Conservation (phyloP, 2,329 filamentous ascomycete species). For the Aspergillus jensenii region DNA sequence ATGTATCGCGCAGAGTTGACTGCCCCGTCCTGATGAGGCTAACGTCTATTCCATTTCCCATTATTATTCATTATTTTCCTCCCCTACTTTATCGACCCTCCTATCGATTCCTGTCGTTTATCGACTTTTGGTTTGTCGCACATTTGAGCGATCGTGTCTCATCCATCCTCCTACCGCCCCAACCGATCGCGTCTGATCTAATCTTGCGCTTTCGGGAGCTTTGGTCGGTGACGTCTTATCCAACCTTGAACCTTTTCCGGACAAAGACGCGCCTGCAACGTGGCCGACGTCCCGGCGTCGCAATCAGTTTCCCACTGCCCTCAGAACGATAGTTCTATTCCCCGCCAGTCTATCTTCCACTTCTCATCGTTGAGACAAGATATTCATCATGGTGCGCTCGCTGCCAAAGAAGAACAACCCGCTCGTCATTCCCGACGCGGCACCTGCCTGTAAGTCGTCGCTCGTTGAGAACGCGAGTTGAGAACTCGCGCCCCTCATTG, state of each 20-base stretch:
- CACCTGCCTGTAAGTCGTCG: constrained; percentile 46
- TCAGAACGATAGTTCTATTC: constrained; percentile 1
- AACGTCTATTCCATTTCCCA: constrained; percentile 16
- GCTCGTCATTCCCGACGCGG: constrained; percentile 42
- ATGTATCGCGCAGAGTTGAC: constrained; percentile 3
- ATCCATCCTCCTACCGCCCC: constrained; percentile 5
- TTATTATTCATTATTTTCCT: constrained; percentile 23
- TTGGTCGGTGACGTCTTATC: constrained; percentile 22
- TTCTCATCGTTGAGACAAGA: neutral
- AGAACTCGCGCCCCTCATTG: neutral
- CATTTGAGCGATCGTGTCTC: constrained; percentile 2
- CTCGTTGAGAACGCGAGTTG: constrained; percentile 16
- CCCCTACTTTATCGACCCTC: constrained; percentile 17
- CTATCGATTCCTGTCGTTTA: constrained; percentile 13
- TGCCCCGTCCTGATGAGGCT: constrained; percentile 10
- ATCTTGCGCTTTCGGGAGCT: constrained; percentile 12
- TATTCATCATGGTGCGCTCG: constrained; percentile 41
- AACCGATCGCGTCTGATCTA: constrained; percentile 11
- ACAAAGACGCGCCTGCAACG: constrained; percentile 45
- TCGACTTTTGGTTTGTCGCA: constrained; percentile 17
- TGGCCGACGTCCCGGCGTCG: constrained; percentile 40
- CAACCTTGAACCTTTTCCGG: constrained; percentile 5
- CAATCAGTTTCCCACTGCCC: constrained; percentile 23
- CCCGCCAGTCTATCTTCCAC: constrained; percentile 12
- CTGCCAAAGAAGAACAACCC: constrained; percentile 50